Conservation (phyloP, 306 rosid genomes). For the Trichosanthes truncata region DNA sequence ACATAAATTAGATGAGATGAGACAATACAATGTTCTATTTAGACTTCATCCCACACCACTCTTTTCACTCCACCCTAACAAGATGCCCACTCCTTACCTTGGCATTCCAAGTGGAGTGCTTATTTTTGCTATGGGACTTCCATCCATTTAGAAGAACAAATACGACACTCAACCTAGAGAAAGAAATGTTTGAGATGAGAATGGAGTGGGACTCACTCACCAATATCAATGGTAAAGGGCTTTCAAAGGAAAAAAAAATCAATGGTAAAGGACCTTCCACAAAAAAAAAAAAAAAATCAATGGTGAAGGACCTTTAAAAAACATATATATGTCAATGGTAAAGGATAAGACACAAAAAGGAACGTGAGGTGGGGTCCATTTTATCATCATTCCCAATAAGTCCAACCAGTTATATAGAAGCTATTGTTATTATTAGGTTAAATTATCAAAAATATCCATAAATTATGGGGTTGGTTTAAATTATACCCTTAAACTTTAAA, state of each 20-base stretch:
- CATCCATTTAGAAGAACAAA: not conserved
- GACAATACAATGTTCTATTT: too few species aligned
- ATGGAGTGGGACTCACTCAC: not conserved
- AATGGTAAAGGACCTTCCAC: too few species aligned
- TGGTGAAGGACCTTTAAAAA: not conserved
- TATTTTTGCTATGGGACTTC: not conserved
- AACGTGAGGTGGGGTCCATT: not conserved
- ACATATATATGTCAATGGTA: not conserved
- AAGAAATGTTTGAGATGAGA: not conserved
- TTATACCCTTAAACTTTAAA: too few species aligned
- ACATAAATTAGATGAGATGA: too few species aligned
- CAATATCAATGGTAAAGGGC: not conserved
- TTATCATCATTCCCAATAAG: not conserved
- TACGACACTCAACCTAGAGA: not conserved
- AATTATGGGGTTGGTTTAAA: too few species aligned
- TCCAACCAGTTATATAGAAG: not conserved
- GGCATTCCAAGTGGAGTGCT: not conserved
- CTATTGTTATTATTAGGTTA: too few species aligned
- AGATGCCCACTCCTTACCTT: not conserved
- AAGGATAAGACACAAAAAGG: not conserved
- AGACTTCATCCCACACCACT: not conserved
- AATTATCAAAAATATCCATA: too few species aligned
- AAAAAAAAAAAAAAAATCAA: too few species aligned
- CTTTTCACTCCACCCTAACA: not conserved
- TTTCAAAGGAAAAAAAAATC: not conserved